Evolutionary conservation across 208 protist species (phyloP), one percentile per base, ranked within the genome.

Genomic region (Acanthamoeba lenticulata): DNA sequence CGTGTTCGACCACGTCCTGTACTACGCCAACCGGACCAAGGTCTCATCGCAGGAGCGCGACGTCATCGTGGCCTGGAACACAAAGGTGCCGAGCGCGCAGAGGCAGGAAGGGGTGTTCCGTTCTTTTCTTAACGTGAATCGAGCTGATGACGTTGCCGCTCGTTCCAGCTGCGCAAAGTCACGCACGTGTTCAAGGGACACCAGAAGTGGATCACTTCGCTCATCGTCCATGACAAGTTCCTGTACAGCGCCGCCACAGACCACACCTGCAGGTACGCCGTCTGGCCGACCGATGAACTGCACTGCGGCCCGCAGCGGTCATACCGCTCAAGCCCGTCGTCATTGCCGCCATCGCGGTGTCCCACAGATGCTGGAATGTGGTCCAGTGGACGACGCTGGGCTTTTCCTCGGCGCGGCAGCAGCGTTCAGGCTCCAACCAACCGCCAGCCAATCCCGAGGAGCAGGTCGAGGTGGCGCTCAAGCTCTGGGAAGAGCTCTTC

Each of bases 151-250:
- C 29, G 34, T 47, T 7, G 29, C 0, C 1, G 0, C 60, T 69
- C 19, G 32, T 79, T 1, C 0, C 24, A 79, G 69, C 7, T 45
- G 36, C 69, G 69, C 1, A 79, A 79, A 36, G 69, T 79, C 19
- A 79, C 69, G 69, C 69, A 79, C 40, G 44, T 79, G 34, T 89
- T 89, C 44, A 49, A 60, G 24, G 79, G 79, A 24, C 79, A 89
- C 38, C 49, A 52, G 45, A 89, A 89, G 29, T 89, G 79, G 79
- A 89, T 89, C 42, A 89, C 79, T 21, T 52, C 79, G 29, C 49
- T 89, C 15, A 40, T 65, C 15, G 79, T 89, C 3, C 79, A 89
- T 24, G 79, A 89, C 42, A 52, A 89, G 24, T 38, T 89, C 9
- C 49, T 89, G 11, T 89, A 89, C 29, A 89, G 45, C 32, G 17